phyloP scores from a whole-genome alignment of 2,329 filamentous ascomycete genomes.

The Tolypocladium capitatum region DNA sequence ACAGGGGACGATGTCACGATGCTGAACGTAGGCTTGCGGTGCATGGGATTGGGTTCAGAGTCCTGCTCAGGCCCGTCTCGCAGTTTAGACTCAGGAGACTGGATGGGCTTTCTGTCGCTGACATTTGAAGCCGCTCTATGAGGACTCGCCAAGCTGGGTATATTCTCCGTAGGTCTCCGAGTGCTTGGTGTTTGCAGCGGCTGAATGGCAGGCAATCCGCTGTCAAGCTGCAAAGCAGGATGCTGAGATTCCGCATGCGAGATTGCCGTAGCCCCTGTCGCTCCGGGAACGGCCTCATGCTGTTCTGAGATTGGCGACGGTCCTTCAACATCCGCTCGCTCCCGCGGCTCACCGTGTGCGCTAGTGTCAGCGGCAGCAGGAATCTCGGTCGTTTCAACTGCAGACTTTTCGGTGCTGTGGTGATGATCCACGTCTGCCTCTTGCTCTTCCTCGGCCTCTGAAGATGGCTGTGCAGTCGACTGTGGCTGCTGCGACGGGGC shows the following conservation, averaged over 20 bases:
- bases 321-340: not conserved
- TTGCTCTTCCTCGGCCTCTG: not conserved
- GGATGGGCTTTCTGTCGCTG: not conserved
- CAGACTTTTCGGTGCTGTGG: not conserved
- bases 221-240: slow-evolving; percentile 3
- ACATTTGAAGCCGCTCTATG: not conserved
- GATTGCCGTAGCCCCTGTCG: not conserved
- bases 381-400: not conserved
- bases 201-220: slow-evolving; percentile 13
- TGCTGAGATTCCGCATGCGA: not conserved
- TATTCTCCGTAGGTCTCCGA: slow-evolving; percentile 8
- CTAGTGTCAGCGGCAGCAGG: not conserved
- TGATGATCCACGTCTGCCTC: not conserved
- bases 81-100: slow-evolving; percentile 1
- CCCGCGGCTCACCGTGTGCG: not conserved
- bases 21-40: slow-evolving; percentile 31
- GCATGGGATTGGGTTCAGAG: slow-evolving; percentile 21
- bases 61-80: slow-evolving; percentile 18
- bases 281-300: not conserved
- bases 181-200: slow-evolving; percentile 22
- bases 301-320: not conserved
- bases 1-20: slow-evolving; percentile 39
- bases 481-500: not conserved
- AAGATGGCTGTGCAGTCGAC: not conserved
- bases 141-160: slow-evolving; percentile 25